phyloP scores from a whole-genome alignment of 1,284 basidiomycete genomes.

The Neotropicomus parvogracilis region DNA sequence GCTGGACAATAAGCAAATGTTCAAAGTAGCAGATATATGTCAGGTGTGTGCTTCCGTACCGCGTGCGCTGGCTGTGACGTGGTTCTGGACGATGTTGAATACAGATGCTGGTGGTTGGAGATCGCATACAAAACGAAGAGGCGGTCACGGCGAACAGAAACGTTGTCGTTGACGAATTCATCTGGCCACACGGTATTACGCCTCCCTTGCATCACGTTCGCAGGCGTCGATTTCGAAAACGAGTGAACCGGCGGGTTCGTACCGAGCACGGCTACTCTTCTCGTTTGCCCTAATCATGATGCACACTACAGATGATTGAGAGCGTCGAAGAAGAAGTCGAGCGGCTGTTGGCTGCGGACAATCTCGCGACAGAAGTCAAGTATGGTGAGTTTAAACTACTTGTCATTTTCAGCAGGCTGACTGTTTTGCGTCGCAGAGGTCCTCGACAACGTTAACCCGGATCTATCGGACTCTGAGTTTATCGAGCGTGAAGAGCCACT shows the following conservation, averaged over 20 bases:
- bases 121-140: conserved; percentile 72
- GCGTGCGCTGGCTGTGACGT: conserved; percentile 1
- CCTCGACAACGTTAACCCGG: conserved; percentile 80
- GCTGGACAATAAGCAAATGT: conserved; percentile 92
- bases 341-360: conserved; percentile 83
- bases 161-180: conserved; percentile 93
- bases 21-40: conserved; percentile 98
- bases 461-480: conserved; percentile 83
- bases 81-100: conserved; percentile 11
- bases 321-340: conserved; percentile 98
- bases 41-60: conserved; percentile 54
- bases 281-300: conserved; percentile 4
- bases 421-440: conserved; percentile 47
- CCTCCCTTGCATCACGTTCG: conserved; percentile 90
- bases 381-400: conserved; percentile 50
- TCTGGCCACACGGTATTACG: conserved; percentile 96
- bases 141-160: conserved; percentile 52
- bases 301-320: conserved; percentile 75
- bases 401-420: conserved; percentile 2
- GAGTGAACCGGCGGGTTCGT: conserved; percentile 77
- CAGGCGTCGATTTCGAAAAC: conserved; percentile 91
- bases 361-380: conserved; percentile 73
- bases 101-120: conserved; percentile 85
- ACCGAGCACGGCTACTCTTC: not conserved
- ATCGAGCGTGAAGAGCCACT: conserved; percentile 62